These are phyloP conservation scores for Herpetomonas samuelpessoai DNA, from an alignment of 208 protist species.

Conservation along the genomic window DNA sequence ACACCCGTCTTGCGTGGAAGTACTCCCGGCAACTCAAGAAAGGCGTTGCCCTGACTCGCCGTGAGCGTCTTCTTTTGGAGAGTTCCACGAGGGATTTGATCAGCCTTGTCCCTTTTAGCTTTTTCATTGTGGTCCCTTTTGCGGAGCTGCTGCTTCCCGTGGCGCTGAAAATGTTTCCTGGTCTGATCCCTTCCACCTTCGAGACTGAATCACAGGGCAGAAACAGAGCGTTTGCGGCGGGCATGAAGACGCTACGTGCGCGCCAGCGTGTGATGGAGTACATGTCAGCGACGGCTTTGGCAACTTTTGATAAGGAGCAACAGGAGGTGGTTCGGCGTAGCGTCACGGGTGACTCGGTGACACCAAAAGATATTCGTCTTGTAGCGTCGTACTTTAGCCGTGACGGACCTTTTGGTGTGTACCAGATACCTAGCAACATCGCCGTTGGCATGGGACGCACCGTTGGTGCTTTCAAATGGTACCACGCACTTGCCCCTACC, in stretches of 20 bases:
- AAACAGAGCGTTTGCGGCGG: constrained; percentile 71
- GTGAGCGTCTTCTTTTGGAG: constrained; percentile 88
- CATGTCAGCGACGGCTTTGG: constrained; percentile 75
- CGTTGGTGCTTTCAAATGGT: constrained; percentile 76
- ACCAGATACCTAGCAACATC: constrained; percentile 77
- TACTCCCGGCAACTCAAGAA: constrained; percentile 83
- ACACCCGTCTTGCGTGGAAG: constrained; percentile 84
- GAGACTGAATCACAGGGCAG: constrained; percentile 85
- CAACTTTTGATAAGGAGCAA: constrained; percentile 74
- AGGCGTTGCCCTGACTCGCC: constrained; percentile 82
- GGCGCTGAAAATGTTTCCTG: constrained; percentile 96
- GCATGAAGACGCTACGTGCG: constrained; percentile 77
- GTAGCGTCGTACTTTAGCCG: constrained; percentile 74
- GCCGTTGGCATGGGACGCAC: constrained; percentile 60
- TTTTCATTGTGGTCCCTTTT: constrained; percentile 97
- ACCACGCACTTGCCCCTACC: constrained; percentile 63
- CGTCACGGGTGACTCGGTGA: constrained; percentile 77
- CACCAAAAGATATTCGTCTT: constrained; percentile 66
- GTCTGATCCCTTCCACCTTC: constrained; percentile 96
- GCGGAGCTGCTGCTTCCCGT: constrained; percentile 95
- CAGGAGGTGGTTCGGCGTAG: constrained; percentile 76
- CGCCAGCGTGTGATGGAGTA: constrained; percentile 84
- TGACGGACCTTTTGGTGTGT: constrained; percentile 82
- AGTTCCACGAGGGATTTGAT: constrained; percentile 93
- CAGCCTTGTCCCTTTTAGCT: constrained; percentile 95